A percentile compares a stretch with the other conserved stretches of the same genome.
These are phyloP conservation scores for Serendipita sp. DNA, from an alignment of 768 basidiomycete species.

Conservation along the genomic window DNA sequence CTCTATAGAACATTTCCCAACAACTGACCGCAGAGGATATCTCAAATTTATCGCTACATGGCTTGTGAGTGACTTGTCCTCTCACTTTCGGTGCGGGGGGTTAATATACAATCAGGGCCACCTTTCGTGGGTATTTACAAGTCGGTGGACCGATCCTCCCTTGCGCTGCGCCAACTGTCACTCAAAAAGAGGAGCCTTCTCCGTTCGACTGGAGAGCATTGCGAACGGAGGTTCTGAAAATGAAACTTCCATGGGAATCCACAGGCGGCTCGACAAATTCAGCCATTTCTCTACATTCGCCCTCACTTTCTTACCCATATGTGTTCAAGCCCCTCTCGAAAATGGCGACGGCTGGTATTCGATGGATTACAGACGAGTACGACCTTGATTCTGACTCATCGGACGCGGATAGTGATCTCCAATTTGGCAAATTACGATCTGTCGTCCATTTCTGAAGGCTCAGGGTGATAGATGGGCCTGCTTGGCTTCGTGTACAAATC, in stretches of 20 bases:
- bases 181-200: not conserved
- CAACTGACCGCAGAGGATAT: too few relatives aligned
- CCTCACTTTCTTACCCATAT: not conserved
- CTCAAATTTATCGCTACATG: too few relatives aligned
- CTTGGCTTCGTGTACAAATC: too few relatives aligned
- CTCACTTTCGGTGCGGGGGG: too few relatives aligned
- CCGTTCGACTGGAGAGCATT: not conserved
- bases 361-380: not conserved
- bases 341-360: not conserved
- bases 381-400: not conserved
- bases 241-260: slow-evolving; percentile 1
- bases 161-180: not conserved
- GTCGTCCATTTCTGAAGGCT: slow-evolving; percentile 1
- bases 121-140: too few relatives aligned
- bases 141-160: too few relatives aligned
- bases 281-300: not conserved
- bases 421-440: slow-evolving; percentile 6
- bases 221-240: not conserved
- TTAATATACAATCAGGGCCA: too few relatives aligned
- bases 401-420: not conserved
- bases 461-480: too few relatives aligned
- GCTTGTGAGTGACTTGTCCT: too few relatives aligned
- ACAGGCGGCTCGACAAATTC: not conserved
- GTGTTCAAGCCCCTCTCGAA: not conserved
- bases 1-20: too few relatives aligned